Evolutionary conservation across 192 early-diverging fungal species (phyloP), one percentile per base, ranked within the genome.

Genomic region (Mortierella alpina): DNA sequence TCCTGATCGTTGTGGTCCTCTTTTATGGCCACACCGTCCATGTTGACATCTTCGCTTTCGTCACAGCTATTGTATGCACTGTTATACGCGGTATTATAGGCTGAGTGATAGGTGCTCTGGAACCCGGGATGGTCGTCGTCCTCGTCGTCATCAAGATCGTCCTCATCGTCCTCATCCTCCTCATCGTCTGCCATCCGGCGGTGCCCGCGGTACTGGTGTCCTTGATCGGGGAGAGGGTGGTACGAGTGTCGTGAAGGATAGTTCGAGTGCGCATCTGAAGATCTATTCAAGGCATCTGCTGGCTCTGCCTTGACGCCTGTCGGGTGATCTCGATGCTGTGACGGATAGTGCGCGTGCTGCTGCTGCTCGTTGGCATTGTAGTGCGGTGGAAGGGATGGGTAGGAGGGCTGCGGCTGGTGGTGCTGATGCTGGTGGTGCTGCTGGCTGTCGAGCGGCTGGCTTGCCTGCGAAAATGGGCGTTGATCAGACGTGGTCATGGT

Each of bases 31-130:
- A 67, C 77, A 41, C 66, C 44, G 15, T 80, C 77, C 77, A 80
- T 80, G 31, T 72, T 72, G 44, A 80, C 77, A 41, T 80, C 77
- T 22, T 80, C 77, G 40, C 58, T 62, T 22, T 79, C 75, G 59
- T 75, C 73, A 50, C 73, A 60, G 59, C 70, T 72, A 40, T 80
- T 80, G 55, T 70, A 72, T 9, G 77, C 70, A 53, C 70, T 72
- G 55, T 80, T 79, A 53, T 68, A 68, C 11, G 73, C 73, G 9
- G 65, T 68, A 48, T 63, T 76, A 44, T 68, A 80, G n/a, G 77
- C 69, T 47, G 64, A 63, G 45, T 72, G 65, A 52, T 80, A 68
- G 58, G 52, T 50, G 23, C 61, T 72, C n/a, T 61, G 69, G 44
- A 62, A 63, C 10, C 70, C 69, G 5, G 50, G 53, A 40, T 68